Conservation (phyloP, 768 basidiomycete species). For the Suillus weaverae region DNA sequence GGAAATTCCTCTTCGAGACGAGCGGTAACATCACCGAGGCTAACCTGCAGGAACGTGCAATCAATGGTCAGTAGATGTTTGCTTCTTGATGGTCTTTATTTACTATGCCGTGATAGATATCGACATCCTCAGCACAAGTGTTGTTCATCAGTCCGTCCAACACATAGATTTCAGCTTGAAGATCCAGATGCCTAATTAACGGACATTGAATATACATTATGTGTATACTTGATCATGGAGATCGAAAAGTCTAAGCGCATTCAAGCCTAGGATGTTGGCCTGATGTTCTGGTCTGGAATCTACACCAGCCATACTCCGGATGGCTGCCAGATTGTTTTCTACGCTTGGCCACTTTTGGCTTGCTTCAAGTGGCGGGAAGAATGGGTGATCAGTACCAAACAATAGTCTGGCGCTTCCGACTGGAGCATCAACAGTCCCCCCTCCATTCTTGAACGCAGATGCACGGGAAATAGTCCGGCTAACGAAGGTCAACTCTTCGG, state of each 20-base stretch:
- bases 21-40: constrained; percentile 93
- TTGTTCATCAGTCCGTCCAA: constrained; percentile 87
- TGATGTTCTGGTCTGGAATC: constrained; percentile 59
- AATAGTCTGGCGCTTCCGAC: constrained; percentile 62
- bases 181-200: constrained; percentile 67
- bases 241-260: constrained; percentile 72
- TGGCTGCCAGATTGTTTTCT: constrained; percentile 81
- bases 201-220: constrained; percentile 2
- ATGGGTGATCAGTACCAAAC: constrained; percentile 89
- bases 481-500: constrained; percentile 81
- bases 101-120: constrained; percentile 58
- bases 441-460: constrained; percentile 40
- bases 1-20: constrained; percentile 88
- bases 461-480: constrained; percentile 69
- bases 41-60: constrained; percentile 77
- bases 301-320: constrained; percentile 50
- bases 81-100: background rate
- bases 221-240: constrained; percentile 31
- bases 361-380: constrained; percentile 78
- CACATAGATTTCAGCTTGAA: constrained; percentile 98
- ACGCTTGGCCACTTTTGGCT: constrained; percentile 82
- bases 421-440: constrained; percentile 31
- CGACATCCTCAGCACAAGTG: constrained; percentile 91
- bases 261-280: constrained; percentile 65
- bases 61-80: constrained; percentile 62